Percentiles rank a stretch among this genome's conserved stretches.
Conservation (phyloP, 2,329 filamentous ascomycete genomes). For the Zasmidium angulare region DNA sequence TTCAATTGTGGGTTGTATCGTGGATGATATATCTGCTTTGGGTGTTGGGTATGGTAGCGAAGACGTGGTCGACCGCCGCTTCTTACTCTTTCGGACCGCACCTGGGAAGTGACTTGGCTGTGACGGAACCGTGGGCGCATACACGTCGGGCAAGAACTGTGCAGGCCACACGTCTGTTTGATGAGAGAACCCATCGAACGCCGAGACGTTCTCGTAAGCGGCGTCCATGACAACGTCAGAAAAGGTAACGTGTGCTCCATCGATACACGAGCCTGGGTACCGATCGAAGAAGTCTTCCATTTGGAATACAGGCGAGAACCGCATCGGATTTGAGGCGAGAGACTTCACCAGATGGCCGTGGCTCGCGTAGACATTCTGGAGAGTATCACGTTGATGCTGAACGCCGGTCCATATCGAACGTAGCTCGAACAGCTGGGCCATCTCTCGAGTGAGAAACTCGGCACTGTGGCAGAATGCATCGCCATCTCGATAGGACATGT, state of each 20-base stretch:
- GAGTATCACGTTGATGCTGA: conserved; percentile 75
- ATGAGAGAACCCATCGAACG: not conserved
- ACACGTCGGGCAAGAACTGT: not conserved
- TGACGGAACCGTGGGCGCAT: conserved; percentile 10
- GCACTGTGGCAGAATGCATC: conserved; percentile 63
- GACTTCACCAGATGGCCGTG: conserved; percentile 78
- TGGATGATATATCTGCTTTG: not conserved
- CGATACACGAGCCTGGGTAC: conserved; percentile 70
- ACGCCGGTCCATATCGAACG: conserved; percentile 74
- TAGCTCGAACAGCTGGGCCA: conserved; percentile 75
- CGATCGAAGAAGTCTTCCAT: conserved; percentile 86
- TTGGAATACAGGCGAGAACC: conserved; percentile 77
- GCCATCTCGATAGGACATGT: conserved; percentile 61
- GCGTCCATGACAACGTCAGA: conserved; percentile 55
- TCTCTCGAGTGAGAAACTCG: conserved; percentile 73
- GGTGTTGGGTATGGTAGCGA: conserved; percentile 26
- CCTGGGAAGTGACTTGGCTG: conserved; percentile 7
- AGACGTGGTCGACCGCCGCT: conserved; percentile 25
- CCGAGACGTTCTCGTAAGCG: not conserved
- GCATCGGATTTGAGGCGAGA: conserved; percentile 65
- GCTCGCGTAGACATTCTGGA: conserved; percentile 75
- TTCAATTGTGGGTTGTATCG: conserved; percentile 1
- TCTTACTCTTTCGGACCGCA: conserved; percentile 18
- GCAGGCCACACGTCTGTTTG: not conserved
- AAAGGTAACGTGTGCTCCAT: conserved; percentile 72